Evolutionary conservation across 2,329 filamentous ascomycete species (phyloP).

Genomic region (Hysterium pulicare): DNA sequence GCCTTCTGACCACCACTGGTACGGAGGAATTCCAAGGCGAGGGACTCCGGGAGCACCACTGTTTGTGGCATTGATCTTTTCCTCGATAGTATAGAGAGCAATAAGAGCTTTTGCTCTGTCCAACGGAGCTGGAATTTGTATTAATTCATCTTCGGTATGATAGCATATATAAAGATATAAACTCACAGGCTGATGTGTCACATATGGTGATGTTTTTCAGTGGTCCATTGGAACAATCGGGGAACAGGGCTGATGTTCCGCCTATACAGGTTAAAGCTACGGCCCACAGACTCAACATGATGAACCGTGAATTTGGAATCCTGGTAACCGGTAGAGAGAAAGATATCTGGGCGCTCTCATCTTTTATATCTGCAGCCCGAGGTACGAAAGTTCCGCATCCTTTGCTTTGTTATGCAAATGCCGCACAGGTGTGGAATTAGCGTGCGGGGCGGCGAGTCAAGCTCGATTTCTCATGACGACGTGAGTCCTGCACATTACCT

Average conservation of each 20-base stretch:
- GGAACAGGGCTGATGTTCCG: slow-evolving; percentile 35
- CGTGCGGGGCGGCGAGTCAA: too few species aligned
- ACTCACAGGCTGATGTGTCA: slow-evolving; percentile 40
- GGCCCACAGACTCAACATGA: background rate
- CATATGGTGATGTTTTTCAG: slow-evolving; percentile 52
- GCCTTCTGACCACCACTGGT: slow-evolving; percentile 55
- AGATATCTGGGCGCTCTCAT: too few species aligned
- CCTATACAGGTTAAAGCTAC: background rate
- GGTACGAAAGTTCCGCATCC: too few species aligned
- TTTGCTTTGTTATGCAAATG: too few species aligned
- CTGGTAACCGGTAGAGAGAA: too few species aligned
- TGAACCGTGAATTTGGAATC: too few species aligned
- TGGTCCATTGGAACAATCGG: slow-evolving; percentile 52
- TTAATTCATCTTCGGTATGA: background rate
- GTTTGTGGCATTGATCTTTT: slow-evolving; percentile 55
- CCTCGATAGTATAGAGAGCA: slow-evolving; percentile 47
- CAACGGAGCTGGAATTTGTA: background rate
- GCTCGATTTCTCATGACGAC: too few species aligned
- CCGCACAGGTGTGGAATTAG: too few species aligned
- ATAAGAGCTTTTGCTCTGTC: slow-evolving; percentile 48
- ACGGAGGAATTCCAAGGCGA: slow-evolving; percentile 55
- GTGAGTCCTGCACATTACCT: too few species aligned
- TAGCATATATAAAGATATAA: background rate
- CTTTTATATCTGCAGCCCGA: too few species aligned
- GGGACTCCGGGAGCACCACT: slow-evolving; percentile 50